These are phyloP conservation scores for Penicillium sp. DNA, from an alignment of 2,329 filamentous ascomycete genomes.

Conservation along the genomic window DNA sequence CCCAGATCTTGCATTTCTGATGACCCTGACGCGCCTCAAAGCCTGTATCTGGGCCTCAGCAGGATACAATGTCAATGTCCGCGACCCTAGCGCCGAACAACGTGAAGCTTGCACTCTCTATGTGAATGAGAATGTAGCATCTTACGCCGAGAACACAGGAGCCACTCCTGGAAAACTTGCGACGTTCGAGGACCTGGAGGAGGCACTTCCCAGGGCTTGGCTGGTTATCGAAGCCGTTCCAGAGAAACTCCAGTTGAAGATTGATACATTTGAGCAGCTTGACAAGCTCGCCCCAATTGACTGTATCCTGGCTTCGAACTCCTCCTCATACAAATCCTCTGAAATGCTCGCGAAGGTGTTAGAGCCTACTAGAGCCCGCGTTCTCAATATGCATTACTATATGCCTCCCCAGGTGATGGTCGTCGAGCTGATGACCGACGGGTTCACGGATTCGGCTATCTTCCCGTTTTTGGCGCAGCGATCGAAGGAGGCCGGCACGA, in stretches of 20 bases:
- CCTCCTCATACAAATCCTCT: constrained; percentile 54
- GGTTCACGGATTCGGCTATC: constrained; percentile 45
- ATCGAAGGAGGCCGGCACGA: constrained; percentile 43
- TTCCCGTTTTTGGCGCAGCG: constrained; percentile 50
- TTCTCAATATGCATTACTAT: constrained; percentile 56
- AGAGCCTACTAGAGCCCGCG: constrained; percentile 38
- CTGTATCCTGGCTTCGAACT: constrained; percentile 54
- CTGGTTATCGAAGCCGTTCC: constrained; percentile 58
- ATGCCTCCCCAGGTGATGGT: constrained; percentile 51
- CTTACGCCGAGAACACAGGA: constrained; percentile 32
- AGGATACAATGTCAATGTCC: constrained; percentile 32
- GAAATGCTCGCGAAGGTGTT: constrained; percentile 51
- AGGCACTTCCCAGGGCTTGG: constrained; percentile 52
- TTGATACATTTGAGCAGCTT: constrained; percentile 50
- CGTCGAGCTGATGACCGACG: constrained; percentile 58
- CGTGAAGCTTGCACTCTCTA: constrained; percentile 34
- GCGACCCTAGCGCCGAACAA: constrained; percentile 35
- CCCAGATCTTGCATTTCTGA: background rate
- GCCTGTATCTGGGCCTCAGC: constrained; percentile 37
- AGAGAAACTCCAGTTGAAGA: constrained; percentile 53
- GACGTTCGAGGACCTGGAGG: constrained; percentile 41
- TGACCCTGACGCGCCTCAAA: constrained; percentile 3
- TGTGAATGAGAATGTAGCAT: constrained; percentile 35
- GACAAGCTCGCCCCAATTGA: constrained; percentile 48
- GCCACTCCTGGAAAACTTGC: constrained; percentile 32